A percentile compares a stretch with the other conserved stretches of the same genome.
These are phyloP conservation scores for Fomitopsis palustris DNA, from an alignment of 1,284 basidiomycete species.

Conservation along the genomic window DNA sequence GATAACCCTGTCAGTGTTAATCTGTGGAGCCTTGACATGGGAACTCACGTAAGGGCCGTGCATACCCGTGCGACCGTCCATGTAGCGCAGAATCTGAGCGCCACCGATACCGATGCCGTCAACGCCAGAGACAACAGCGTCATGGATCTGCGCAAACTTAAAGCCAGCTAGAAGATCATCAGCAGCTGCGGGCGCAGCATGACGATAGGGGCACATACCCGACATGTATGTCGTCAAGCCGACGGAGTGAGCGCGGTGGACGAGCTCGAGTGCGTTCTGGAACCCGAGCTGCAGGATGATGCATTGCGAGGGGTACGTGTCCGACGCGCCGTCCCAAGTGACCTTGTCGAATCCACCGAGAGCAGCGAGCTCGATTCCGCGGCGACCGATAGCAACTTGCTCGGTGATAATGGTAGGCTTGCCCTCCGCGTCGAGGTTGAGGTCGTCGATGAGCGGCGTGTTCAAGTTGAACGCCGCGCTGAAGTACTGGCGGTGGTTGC, in stretches of 20 bases:
- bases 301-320: constrained; percentile 1
- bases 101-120: constrained; percentile 3
- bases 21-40: not conserved
- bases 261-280: not conserved
- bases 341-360: constrained; percentile 5
- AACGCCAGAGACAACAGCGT: constrained; percentile 1
- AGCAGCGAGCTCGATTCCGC: constrained; percentile 2
- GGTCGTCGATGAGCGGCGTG: not conserved
- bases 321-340: constrained; percentile 2
- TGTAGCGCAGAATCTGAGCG: constrained; percentile 3
- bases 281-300: constrained; percentile 1
- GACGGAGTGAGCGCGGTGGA: constrained; percentile 1
- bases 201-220: not conserved
- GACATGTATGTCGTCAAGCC: constrained; percentile 3
- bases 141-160: constrained; percentile 1
- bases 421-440: not conserved
- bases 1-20: not conserved
- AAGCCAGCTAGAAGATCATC: not conserved
- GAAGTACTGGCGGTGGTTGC: constrained; percentile 3
- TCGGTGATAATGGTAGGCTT: not conserved
- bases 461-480: constrained; percentile 3
- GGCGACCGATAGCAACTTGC: not conserved
- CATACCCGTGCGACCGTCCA: constrained; percentile 4
- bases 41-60: constrained; percentile 3
- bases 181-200: not conserved